These are phyloP conservation scores for Lactarius hengduanensis DNA, from an alignment of 768 basidiomycete species.

Conservation along the genomic window DNA sequence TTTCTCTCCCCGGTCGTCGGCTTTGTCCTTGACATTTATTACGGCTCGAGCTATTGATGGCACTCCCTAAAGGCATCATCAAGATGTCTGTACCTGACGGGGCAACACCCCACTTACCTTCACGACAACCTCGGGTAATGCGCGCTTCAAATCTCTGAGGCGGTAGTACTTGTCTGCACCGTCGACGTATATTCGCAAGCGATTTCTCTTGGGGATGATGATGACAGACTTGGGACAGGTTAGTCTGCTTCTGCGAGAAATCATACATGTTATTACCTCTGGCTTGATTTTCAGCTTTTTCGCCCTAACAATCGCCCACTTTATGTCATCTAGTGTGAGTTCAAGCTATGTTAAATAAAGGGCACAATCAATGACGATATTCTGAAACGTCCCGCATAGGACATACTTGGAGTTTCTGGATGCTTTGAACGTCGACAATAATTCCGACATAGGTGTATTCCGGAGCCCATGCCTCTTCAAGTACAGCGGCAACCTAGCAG, in stretches of 20 bases:
- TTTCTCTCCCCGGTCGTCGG: conserved; percentile 74
- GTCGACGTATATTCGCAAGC: conserved; percentile 78
- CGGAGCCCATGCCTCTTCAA: conserved; percentile 96
- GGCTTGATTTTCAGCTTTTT: conserved; percentile 93
- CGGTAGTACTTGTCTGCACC: conserved; percentile 77
- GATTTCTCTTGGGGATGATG: conserved; percentile 68
- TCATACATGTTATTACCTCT: conserved; percentile 47
- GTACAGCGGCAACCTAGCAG: conserved; percentile 76
- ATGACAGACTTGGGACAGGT: conserved; percentile 58
- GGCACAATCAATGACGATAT: not conserved
- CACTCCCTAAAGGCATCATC: conserved; percentile 60
- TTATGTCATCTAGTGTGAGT: conserved; percentile 87
- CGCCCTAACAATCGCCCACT: conserved; percentile 81
- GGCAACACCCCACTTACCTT: conserved; percentile 53
- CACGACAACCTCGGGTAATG: conserved; percentile 82
- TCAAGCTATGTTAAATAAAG: conserved; percentile 60
- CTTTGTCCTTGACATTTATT: conserved; percentile 93
- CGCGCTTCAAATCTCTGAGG: conserved; percentile 82
- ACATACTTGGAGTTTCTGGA: conserved; percentile 81
- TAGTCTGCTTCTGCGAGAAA: not conserved
- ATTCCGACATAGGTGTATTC: conserved; percentile 92
- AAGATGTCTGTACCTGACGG: not conserved
- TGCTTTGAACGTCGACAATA: conserved; percentile 84
- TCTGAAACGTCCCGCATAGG: not conserved
- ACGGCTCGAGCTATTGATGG: conserved; percentile 86